These are phyloP conservation scores for Sclerospora graminicola DNA, from an alignment of 352 stramenopile species.

Conservation along the genomic window DNA sequence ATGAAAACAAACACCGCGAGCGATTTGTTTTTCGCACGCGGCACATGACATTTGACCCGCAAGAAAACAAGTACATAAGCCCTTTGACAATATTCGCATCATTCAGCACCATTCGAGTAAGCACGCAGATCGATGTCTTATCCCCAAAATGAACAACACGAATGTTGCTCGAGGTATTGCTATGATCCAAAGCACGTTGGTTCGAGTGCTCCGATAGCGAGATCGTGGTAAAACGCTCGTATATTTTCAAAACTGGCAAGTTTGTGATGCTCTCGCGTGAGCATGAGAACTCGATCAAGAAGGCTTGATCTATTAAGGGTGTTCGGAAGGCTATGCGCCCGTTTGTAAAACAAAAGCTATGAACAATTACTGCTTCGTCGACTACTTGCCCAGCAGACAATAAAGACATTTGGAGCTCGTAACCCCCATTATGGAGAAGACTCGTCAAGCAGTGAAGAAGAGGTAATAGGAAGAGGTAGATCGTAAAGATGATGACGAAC, in stretches of 20 bases:
- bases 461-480: constrained; percentile 43
- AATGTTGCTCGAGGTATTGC: constrained; percentile 82
- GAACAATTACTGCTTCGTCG: constrained; percentile 69
- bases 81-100: constrained; percentile 86
- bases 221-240: constrained; percentile 65
- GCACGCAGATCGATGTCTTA: constrained; percentile 73
- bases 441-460: constrained; percentile 70
- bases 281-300: constrained; percentile 83
- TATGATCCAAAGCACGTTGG: constrained; percentile 77
- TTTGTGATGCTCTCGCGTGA: constrained; percentile 79
- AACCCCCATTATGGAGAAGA: constrained; percentile 34
- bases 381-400: constrained; percentile 65
- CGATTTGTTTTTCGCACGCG: constrained; percentile 73
- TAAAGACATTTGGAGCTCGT: constrained; percentile 19
- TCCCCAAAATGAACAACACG: constrained; percentile 85
- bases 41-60: constrained; percentile 84
- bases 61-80: constrained; percentile 87
- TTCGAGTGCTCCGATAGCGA: constrained; percentile 73
- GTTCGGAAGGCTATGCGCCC: constrained; percentile 81
- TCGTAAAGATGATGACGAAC: constrained; percentile 31
- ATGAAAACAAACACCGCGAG: constrained; percentile 82
- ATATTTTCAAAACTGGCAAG: constrained; percentile 69
- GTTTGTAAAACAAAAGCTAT: constrained; percentile 80
- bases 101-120: constrained; percentile 84
- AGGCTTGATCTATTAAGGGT: constrained; percentile 80